Base-by-base conservation (phyloP, 495 filamentous ascomycete species). In the Thermothielavioides terrestris region DNA sequence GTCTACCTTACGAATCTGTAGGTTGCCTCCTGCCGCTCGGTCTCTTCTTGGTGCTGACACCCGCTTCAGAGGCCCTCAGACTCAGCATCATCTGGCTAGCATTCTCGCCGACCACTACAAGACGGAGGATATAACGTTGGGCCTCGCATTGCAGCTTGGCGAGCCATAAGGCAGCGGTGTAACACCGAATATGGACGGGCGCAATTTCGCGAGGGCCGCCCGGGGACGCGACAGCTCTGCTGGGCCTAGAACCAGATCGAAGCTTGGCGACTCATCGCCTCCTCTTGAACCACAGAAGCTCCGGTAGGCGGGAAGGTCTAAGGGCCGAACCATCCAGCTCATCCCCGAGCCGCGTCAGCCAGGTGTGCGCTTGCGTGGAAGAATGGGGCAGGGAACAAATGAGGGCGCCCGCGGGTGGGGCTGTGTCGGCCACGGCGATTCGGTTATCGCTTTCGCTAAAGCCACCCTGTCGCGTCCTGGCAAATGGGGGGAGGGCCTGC, bases 1-100 rank as follows among this genome's bases (percentile, higher is more conserved):
- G 78, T 92, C 30, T 95, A 95, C 61, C 84, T 96, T 54, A 94
- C 90, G 9, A 95, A 96, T 66, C 68, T 96, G 86, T 90, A 73
- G 76, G 87, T 80, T 42, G 2, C 25, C 31, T 6, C 11, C 36
- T 1, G 18, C 41, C 10, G 25, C n/a, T 39, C 12, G 27, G 21
- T 17, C 3, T 18, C 28, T n/a, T 51, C 37, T 35, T 30, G 5
- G 48, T 50, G 57, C 67, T 70, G 61, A 69, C 48, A 62, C 31
- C 49, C 46, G 36, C 45, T 30, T 50, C 57, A 89, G 84, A 48
- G 88, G 88, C 14, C 84, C 85, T 21, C 84, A 88, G 68, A 83
- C 86, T 11, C 85, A 82, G 44, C 83, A 85, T 46, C 89, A 88
- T 61, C 74, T 94, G 7, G 87, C 88, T 63, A 74, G 81, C 48